Base-by-base conservation (phyloP, 78 protist genomes). In the Cyanophora paradoxa region DNA sequence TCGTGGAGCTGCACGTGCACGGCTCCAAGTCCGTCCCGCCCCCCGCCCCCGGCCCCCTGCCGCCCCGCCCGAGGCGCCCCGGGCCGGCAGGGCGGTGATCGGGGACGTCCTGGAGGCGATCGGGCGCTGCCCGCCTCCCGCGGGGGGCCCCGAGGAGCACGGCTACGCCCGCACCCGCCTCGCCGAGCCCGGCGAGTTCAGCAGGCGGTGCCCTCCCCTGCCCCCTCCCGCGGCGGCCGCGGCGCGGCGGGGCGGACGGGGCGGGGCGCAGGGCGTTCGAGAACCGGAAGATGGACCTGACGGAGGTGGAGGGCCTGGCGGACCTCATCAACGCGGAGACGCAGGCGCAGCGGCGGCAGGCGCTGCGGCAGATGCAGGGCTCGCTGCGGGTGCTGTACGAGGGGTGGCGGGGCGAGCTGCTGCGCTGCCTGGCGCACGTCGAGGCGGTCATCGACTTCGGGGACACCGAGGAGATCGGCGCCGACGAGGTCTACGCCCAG, bases 391-490 rank as follows among this genome's bases (percentile, higher is more conserved):
- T 41, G 8, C 44, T 58, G 24, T 77, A 44, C 59, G 62, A 77
- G 7, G 58, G 52, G 11, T 80, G 83, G 88, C 20, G 59, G 11
- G 40, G 10, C 4, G 57, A 31, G 52, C 34, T 90, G 13, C 7
- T 67, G n/a, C 17, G 39, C 37, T 1, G 57, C 40, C 50, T 85
- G 54, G 95, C 96, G 1, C 83, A 89, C 70, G 66, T 84, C 42
- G 92, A 90, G 67, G 97, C 95, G 41, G 63, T 78, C 46, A 87
- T 94, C 24, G 97, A 94, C 50, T 94, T 91, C 72, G 95, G 92
- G 26, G 95, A 94, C 34, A 91, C 85, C 52, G 92, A 82, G 37
- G 86, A 79, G 16, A 81, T 52, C n/a, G 84, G 74, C 24, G 42
- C 82, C 2, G 78, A n/a, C 5, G 34, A 8, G 57, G 41, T 59